Evolutionary conservation across 495 filamentous ascomycete genomes (phyloP), one percentile per base, ranked within the genome.

Genomic region (Talaromyces thailandensis): DNA sequence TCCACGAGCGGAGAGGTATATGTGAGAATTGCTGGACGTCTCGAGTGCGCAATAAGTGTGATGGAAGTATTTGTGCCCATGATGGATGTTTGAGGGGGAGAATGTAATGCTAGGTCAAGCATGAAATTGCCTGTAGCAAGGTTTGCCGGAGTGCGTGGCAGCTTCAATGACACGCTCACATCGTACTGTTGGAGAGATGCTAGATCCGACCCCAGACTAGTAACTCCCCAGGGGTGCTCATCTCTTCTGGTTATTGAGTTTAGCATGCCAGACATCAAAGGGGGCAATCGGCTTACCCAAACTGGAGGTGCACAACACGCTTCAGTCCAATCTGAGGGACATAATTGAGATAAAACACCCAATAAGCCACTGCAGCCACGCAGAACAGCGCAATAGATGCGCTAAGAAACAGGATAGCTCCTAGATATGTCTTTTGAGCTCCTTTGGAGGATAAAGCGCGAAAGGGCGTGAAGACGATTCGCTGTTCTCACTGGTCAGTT

Each of bases 91-190:
- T 70, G 70, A 14, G 69, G 66, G 43, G 72, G 70, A 1, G 79
- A 75, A 35, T 85, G 75, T 12, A 93, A 78, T 16, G 83, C 76
- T n/a, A 97, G 76, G 57, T 91, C 86, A 14, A 96, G 76, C 93
- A 98, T 98, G 80, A 98, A 98, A 74, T 97, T 97, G 23, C 93
- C 94, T 7, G 72, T 72, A 11, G 69, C 77, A 75, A 82, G 67
- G 58, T 84, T 84, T 1, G 70, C 68, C 6, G 79, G 80, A 0
- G 78, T 82, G 11, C 77, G 85, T 12, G 90, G 91, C 1, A 94
- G 79, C 73, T 86, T 90, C 28, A 94, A 78, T 73, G 81, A 82
- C 29, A 94, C 76, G 69, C 80, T 78, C 76, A 93, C 89, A 66
- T 86, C 84, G 68, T 88, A 91, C 58, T 75, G 68, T 65, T 83